Base-by-base conservation (phyloP, 1,284 basidiomycete species). In the Moesziomyces globuligerus region DNA sequence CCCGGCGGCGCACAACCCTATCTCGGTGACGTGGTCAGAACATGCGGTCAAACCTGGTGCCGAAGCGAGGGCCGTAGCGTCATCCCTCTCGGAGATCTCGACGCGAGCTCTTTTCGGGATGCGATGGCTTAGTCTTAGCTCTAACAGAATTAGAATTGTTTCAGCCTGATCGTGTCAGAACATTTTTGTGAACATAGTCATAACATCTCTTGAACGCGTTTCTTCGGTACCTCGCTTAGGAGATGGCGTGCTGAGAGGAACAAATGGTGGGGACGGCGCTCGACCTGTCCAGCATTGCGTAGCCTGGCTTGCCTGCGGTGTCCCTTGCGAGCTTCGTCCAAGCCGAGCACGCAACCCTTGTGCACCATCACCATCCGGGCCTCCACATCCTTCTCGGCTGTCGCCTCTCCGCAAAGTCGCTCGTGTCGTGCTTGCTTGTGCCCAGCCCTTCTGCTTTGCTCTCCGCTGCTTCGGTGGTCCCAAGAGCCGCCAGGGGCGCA, bases 21-120 rank as follows among this genome's bases (percentile, higher is more conserved):
- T n/a, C n/a, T n/a, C n/a, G n/a, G n/a, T n/a, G n/a, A n/a, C n/a
- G n/a, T n/a, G n/a, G n/a, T n/a, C n/a, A 11, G 37, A 10, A 39
- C 21, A 39, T 11, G n/a, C 23, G 23, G 39, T 42, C 45, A 48
- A 20, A 37, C 41, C 50, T 44, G 37, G 55, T 42, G 21, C 41
- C 20, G 37, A 65, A 57, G 61, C 61, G 61, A 65, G 61, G 61
- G 50, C 58, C 55, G 50, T 41, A 53, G 50, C 50, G 50, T 53
- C 45, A 56, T 44, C 21, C 28, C n/a, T n/a, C 24, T 28, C 26
- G 21, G 10, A 29, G 32, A 32, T 32, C 26, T 49, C 25, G 24
- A 17, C 17, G 7, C 13, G 18, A n/a, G 34, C n/a, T 40, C 17
- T 34, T 32, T 15, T 6, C 10, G n/a, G n/a, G n/a, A n/a, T n/a